Evolutionary conservation across 2,329 filamentous ascomycete species (phyloP), one percentile per base, ranked within the genome.

Genomic region (Aspergillus sp.): DNA sequence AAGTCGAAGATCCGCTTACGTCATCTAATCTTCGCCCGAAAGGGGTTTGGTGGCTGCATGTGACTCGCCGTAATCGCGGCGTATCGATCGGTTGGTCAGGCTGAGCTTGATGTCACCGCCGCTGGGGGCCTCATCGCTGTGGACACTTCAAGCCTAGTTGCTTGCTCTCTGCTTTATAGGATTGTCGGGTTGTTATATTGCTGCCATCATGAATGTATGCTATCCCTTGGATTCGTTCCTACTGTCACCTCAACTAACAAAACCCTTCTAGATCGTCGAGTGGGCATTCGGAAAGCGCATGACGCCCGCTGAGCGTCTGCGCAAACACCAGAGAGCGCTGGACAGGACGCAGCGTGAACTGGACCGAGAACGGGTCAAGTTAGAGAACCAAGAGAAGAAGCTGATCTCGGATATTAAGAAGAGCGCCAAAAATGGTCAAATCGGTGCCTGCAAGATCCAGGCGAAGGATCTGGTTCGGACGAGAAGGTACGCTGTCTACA

Each of bases 281-380:
- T 99, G 95, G 93, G 94, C 94, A 45, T 99, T 99, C 74, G 95
- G 95, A 67, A 98, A 97, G 86, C 95, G 95, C 78, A 96, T 98
- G 86, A 99, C 95, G 83, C 94, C 95, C 4, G 92, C 92, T 60
- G 80, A 82, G 73, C 78, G 80, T 66, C 74, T 83, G 63, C 79
- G 80, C 68, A 83, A 82, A 83, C 96, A 99, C 78, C 95, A 98
- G 80, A 87, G 95, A 70, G 92, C 95, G 67, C 88, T 99, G 65
- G 95, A 99, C 79, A 96, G 97, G 82, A 96, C 95, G 11, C 95
- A 98, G 72, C 88, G 95, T 68, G 95, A 99, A 77, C 86, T 99
- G 55, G 95, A 99, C 73, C 90, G 96, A 64, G 94, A 97, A 76
- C 86, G 95, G 59, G 88, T 93, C 65, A 99, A 99, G 81, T 84